Conservation (phyloP, 495 filamentous ascomycete species). For the Daldinia childiae region DNA sequence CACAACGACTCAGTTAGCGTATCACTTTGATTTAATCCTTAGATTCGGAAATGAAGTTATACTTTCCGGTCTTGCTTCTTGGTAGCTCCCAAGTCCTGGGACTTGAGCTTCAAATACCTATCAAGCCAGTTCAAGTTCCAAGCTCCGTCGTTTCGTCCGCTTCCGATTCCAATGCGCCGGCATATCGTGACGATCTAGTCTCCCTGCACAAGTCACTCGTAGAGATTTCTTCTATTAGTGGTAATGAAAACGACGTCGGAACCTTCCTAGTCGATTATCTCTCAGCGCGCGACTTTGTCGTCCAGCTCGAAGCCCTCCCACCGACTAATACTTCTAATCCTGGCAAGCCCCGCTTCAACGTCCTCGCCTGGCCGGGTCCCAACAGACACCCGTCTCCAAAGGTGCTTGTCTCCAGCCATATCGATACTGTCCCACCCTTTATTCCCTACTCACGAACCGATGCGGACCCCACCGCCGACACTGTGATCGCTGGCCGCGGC, state of each 20-base stretch:
- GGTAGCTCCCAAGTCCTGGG: conserved; percentile 25
- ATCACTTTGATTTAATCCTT: background rate
- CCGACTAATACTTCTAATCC: conserved; percentile 57
- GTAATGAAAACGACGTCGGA: conserved; percentile 74
- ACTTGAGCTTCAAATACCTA: conserved; percentile 22
- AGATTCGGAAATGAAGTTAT: conserved; percentile 26
- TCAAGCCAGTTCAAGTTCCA: conserved; percentile 8
- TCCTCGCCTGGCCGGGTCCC: conserved; percentile 77
- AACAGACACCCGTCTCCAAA: conserved; percentile 58
- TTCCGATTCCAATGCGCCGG: conserved; percentile 31
- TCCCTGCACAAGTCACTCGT: conserved; percentile 81
- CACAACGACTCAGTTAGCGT: background rate
- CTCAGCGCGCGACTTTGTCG: conserved; percentile 48
- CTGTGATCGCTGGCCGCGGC: conserved; percentile 73
- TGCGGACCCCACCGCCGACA: conserved; percentile 56
- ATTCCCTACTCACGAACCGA: conserved; percentile 67
- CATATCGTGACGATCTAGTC: conserved; percentile 65
- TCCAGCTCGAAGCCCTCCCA: conserved; percentile 72
- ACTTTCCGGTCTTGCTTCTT: conserved; percentile 22
- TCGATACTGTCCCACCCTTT: conserved; percentile 76
- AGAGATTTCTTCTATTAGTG: conserved; percentile 77
- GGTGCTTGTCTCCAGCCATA: conserved; percentile 79
- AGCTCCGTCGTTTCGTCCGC: conserved; percentile 1
- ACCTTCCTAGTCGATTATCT: conserved; percentile 76
- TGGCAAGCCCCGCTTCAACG: conserved; percentile 66